These are phyloP conservation scores for Fraxinus quadrangulata DNA, from an alignment of 257 asterid species.

Conservation along the genomic window DNA sequence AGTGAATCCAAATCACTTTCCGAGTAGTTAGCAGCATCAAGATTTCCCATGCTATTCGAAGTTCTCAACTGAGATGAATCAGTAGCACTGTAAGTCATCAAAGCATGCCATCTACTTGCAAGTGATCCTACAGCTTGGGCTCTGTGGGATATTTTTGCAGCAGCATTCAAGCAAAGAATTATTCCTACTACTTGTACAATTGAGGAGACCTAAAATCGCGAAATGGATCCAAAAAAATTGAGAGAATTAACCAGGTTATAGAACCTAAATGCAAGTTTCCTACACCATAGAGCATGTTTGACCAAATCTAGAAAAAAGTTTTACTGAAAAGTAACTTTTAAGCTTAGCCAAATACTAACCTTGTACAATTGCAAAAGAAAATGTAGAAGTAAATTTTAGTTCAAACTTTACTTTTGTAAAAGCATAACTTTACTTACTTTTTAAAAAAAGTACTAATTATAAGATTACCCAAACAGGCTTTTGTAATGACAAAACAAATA, in stretches of 20 bases:
- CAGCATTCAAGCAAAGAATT: constrained; percentile 71
- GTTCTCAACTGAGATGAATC: constrained; percentile 43
- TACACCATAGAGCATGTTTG: neutral
- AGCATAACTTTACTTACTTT: no score
- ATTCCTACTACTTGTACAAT: constrained; percentile 69
- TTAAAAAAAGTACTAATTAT: no score
- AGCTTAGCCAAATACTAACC: neutral
- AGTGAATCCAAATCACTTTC: constrained; percentile 74
- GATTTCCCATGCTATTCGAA: constrained; percentile 43
- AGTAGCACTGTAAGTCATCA: constrained; percentile 52
- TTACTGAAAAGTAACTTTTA: neutral
- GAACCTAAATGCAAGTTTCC: neutral
- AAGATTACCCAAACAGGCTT: neutral
- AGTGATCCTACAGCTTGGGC: constrained; percentile 73
- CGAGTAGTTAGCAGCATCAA: constrained; percentile 45
- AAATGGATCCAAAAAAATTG: neutral
- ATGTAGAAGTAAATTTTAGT: neutral
- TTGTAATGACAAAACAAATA: neutral
- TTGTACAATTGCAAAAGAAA: neutral
- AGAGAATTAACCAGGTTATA: neutral
- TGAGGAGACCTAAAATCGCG: constrained; percentile 52
- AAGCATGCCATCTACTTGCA: constrained; percentile 79
- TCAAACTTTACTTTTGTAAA: neutral
- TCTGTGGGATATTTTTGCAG: constrained; percentile 80
- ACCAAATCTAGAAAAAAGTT: neutral